Conservation (phyloP, 495 filamentous ascomycete genomes). For the Sabuloglossum arenarium region DNA sequence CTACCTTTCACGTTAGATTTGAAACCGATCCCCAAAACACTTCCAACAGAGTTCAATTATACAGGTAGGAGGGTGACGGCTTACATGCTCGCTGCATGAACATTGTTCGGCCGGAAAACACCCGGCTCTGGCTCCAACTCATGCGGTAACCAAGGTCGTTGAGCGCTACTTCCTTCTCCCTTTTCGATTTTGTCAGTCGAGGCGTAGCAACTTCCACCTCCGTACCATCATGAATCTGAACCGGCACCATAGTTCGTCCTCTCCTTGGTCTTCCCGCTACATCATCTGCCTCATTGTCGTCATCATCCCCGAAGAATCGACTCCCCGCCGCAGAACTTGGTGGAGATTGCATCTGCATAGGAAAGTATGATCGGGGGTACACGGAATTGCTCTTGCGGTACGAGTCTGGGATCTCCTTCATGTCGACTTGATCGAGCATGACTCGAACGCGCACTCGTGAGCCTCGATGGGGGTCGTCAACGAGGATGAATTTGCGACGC, state of each 20-base stretch:
- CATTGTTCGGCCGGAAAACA: constrained; percentile 62
- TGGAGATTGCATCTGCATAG: constrained; percentile 66
- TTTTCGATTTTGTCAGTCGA: constrained; percentile 37
- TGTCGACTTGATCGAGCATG: constrained; percentile 69
- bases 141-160: constrained; percentile 91
- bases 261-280: constrained; percentile 22
- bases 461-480: constrained; percentile 66
- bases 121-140: constrained; percentile 81
- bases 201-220: constrained; percentile 56
- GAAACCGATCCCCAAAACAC: too few species aligned
- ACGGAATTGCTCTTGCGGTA: constrained; percentile 77
- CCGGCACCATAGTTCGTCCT: constrained; percentile 39
- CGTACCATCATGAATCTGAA: constrained; percentile 50
- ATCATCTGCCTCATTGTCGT: constrained; percentile 33
- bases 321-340: constrained; percentile 41
- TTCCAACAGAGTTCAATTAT: neutral
- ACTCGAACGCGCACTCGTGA: constrained; percentile 69
- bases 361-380: constrained; percentile 75
- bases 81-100: constrained; percentile 86
- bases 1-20: constrained; percentile 25
- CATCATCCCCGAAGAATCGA: constrained; percentile 43
- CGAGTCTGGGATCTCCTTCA: constrained; percentile 83
- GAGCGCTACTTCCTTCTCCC: constrained; percentile 59
- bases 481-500: constrained; percentile 86
- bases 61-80: constrained; percentile 19